Conservation (phyloP, 2,329 filamentous ascomycete species). For the Huntiella moniliformis region DNA sequence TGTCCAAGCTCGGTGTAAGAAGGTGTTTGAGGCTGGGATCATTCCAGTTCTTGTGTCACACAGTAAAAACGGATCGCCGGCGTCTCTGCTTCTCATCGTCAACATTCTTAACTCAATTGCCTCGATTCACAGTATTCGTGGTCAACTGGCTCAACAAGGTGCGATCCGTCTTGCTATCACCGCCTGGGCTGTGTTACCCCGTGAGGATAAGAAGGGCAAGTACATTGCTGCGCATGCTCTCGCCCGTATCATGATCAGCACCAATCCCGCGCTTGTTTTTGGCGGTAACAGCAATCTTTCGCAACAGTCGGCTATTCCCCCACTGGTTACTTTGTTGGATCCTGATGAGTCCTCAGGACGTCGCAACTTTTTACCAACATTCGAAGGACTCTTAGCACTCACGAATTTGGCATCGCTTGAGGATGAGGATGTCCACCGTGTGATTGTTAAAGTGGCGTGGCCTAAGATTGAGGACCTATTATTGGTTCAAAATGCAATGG, state of each 20-base stretch:
- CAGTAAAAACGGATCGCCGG: conserved; percentile 51
- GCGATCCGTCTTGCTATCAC: conserved; percentile 68
- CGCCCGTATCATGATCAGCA: conserved; percentile 70
- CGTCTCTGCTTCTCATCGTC: conserved; percentile 52
- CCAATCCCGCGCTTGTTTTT: conserved; percentile 71
- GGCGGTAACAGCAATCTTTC: conserved; percentile 55
- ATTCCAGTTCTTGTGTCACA: conserved; percentile 61
- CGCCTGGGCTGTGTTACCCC: conserved; percentile 42
- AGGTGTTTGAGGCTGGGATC: conserved; percentile 59
- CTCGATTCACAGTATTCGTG: conserved; percentile 53
- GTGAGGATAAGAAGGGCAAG: conserved; percentile 27
- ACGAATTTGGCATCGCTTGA: conserved; percentile 82
- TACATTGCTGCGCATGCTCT: conserved; percentile 60
- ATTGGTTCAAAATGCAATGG: conserved; percentile 52
- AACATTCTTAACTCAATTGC: conserved; percentile 64
- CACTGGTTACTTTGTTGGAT: conserved; percentile 55
- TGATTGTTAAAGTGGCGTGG: conserved; percentile 59
- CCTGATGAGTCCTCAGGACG: conserved; percentile 43
- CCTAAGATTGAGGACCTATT: conserved; percentile 65
- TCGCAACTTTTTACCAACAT: conserved; percentile 68
- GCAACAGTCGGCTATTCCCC: conserved; percentile 62
- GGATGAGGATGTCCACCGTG: conserved; percentile 40
- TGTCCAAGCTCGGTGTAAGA: conserved; percentile 56
- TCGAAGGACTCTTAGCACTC: conserved; percentile 77
- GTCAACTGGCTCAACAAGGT: conserved; percentile 80